Evolutionary conservation across 78 protist genomes (phyloP).

Genomic region (Salpingoeca rosetta): DNA sequence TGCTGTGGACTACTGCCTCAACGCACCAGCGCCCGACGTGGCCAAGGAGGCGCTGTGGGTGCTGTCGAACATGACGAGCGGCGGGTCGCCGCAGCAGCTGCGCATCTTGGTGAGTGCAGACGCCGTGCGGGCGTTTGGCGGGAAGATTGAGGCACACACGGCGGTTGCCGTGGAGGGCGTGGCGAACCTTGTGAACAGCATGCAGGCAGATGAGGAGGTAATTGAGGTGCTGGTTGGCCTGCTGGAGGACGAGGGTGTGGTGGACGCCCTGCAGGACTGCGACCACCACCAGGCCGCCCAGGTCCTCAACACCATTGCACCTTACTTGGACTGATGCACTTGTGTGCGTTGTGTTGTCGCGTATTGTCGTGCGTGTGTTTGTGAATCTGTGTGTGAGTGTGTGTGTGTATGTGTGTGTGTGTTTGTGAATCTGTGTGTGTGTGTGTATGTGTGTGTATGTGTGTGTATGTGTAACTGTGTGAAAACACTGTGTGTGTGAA

Average conservation of each 20-base stretch:
- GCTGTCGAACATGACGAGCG: conserved; percentile 83
- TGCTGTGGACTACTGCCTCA: conserved; percentile 47
- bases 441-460: conserved; percentile 1
- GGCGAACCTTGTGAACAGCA: conserved; percentile 39
- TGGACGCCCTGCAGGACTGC: background rate
- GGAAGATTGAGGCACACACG: conserved; percentile 56
- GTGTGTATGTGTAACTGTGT: background rate
- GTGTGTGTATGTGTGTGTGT: background rate
- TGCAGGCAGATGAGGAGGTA: background rate
- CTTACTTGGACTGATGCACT: no score
- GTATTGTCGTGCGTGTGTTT: background rate
- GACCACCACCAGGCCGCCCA: no score
- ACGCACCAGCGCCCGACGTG: conserved; percentile 61
- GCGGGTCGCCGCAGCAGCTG: conserved; percentile 81
- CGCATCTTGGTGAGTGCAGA: conserved; percentile 31
- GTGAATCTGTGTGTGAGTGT: background rate
- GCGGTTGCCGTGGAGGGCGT: conserved; percentile 58
- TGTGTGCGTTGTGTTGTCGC: no score
- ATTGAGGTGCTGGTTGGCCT: background rate
- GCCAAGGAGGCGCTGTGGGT: conserved; percentile 97
- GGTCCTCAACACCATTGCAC: no score
- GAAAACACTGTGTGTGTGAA: background rate
- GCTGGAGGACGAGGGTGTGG: background rate
- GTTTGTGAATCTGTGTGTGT: background rate
- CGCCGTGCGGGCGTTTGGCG: conserved; percentile 64